Base-by-base conservation (phyloP, 345 rosid genomes). In the Litchi chinensis region DNA sequence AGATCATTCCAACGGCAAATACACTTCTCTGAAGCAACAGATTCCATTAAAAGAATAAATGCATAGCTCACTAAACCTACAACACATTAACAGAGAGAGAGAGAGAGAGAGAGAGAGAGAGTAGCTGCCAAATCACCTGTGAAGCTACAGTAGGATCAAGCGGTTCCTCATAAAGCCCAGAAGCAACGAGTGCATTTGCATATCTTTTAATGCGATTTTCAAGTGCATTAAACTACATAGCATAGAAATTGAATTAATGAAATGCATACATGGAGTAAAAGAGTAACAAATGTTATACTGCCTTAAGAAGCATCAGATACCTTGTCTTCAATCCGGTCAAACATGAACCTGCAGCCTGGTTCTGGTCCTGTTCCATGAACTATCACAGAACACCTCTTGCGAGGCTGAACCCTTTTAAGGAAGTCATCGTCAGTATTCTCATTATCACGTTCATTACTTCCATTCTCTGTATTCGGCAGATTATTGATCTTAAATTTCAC, bases 61-160 rank as follows among this genome's bases (percentile, higher is more conserved):
- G 10, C 41, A 71, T 46, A 77, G 71, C 76, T 56, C n/a, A 68
- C 8, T 32, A 16, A 66, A 74, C 73, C 26, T 70, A 68, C 8
- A 59, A 60, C 26, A 75, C n/a, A 64, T 6, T 7, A 32, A 68
- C 3, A n/a, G 44, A n/a, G 18, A 78, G 40, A 77, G 16, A 65
- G 39, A 65, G 67, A 76, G 79, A 63, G 67, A 54, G 65, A 48
- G 52, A 48, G 54, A 52, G 56, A 13, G 26, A 0, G 56, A 54
- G 57, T 21, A 32, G 48, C 26, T 82, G 46, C 12, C 66, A 79
- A 71, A 44, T 63, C 82, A 93, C 99, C 94, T 91, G 98, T 21
- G 99, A 96, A 83, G 99, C 98, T 83, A 90, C 82, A 63, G 97
- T 85, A 39, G 97, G 99, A 86, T 94, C 99, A 65, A 74, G 69